Evolutionary conservation across 306 rosid species (phyloP).

Genomic region (Cucurbita maxima): DNA sequence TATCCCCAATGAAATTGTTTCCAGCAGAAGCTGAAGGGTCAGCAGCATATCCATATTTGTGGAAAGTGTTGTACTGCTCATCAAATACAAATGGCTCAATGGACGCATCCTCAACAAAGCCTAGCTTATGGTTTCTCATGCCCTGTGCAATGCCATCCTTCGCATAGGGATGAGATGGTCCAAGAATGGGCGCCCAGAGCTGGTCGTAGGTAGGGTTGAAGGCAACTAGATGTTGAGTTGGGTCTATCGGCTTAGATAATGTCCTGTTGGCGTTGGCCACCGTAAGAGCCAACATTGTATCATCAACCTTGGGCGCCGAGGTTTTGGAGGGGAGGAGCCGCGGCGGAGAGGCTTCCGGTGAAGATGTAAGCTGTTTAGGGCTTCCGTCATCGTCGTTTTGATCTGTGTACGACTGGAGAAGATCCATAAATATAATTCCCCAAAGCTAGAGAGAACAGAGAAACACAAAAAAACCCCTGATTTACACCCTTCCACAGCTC

Average conservation of each 20-base stretch:
- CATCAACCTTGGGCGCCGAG: constrained; percentile 74
- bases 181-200: constrained; percentile 82
- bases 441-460: not conserved
- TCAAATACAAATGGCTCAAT: constrained; percentile 75
- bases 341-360: constrained; percentile 60
- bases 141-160: constrained; percentile 91
- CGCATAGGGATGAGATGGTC: constrained; percentile 89
- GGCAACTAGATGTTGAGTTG: constrained; percentile 47
- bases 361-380: constrained; percentile 27
- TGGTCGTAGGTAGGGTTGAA: constrained; percentile 89
- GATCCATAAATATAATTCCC: constrained; percentile 36
- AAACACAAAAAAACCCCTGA: not conserved
- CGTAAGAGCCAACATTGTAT: constrained; percentile 74
- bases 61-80: constrained; percentile 87
- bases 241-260: constrained; percentile 54
- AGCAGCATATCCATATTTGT: constrained; percentile 79
- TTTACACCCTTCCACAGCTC: not conserved
- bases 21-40: constrained; percentile 80
- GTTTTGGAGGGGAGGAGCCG: constrained; percentile 57
- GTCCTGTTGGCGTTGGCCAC: constrained; percentile 26
- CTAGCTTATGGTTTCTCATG: constrained; percentile 92
- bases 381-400: constrained; percentile 27
- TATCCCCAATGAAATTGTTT: constrained; percentile 55
- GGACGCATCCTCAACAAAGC: constrained; percentile 79
- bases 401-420: constrained; percentile 42